Evolutionary conservation across 441 rosid genomes (phyloP), one percentile per base, ranked within the genome.

Genomic region (Euphorbia celastroides): DNA sequence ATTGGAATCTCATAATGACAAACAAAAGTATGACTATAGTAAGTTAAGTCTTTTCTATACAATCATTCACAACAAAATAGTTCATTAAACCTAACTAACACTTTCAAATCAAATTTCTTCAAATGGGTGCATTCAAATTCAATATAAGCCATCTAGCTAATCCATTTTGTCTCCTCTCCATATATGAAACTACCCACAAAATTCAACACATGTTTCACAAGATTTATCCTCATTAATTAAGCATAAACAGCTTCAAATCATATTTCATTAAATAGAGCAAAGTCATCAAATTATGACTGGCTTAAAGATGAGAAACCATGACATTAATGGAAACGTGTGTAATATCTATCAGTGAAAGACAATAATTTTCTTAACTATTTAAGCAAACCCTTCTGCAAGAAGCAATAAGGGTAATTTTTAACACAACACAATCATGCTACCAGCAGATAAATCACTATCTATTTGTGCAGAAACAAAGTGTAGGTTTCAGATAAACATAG

Each of bases 281-380:
- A 28, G 10, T 58, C 42, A 34, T 32, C 46, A 38, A 61, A 23
- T 26, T 7, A 7, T 26, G 7, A 25, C 7, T 27, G n/a, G 3
- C 13, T 23, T n/a, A 14, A 17, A 27, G 44, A 59, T 2, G 22
- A 19, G 44, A 13, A n/a, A n/a, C n/a, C n/a, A n/a, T n/a, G n/a
- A n/a, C n/a, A n/a, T n/a, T n/a, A n/a, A n/a, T n/a, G n/a, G n/a
- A n/a, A n/a, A 44, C n/a, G 1, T 57, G 13, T 59, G 66, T 72
- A 71, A n/a, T 71, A 66, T 66, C 30, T 52, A 30, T 8, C 41
- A 54, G 64, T 70, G 77, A 70, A 74, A 70, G 78, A 81, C 72
- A 79, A 70, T 72, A 70, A 75, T 75, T 78, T 80, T 68, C 75
- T 66, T 46, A 61, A 64, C 72, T 51, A 9, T 7, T 38, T 9